Conservation (phyloP, 345 rosid genomes). For the Abelmoschus esculentus region DNA sequence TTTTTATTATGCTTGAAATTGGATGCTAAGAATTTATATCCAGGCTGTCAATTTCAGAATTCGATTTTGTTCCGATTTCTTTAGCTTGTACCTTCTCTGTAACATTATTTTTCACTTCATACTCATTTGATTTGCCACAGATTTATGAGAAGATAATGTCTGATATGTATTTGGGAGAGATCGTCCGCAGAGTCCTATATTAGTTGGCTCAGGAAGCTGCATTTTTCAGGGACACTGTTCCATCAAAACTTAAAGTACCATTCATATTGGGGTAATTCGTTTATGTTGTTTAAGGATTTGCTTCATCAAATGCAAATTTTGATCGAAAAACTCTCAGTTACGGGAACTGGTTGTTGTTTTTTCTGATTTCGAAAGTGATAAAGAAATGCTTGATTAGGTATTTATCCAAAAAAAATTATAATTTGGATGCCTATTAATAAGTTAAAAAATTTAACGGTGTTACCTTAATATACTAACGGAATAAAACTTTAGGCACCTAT, state of each 20-base stretch:
- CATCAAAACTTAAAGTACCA: conserved; percentile 54
- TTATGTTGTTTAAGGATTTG: background rate
- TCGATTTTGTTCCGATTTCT: background rate
- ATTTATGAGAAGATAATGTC: conserved; percentile 83
- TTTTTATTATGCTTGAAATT: too few species aligned
- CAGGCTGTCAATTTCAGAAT: conserved; percentile 50
- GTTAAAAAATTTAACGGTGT: too few species aligned
- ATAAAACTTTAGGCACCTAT: too few species aligned
- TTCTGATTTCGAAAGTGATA: too few species aligned
- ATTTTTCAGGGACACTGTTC: conserved; percentile 71
- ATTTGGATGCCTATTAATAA: too few species aligned
- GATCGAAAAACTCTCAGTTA: too few species aligned
- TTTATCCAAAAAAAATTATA: too few species aligned
- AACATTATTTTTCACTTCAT: background rate
- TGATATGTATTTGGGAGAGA: conserved; percentile 98
- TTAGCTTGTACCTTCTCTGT: background rate
- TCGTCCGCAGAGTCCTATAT: conserved; percentile 67
- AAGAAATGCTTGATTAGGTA: too few species aligned
- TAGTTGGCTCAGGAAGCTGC: conserved; percentile 86
- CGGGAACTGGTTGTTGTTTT: too few species aligned
- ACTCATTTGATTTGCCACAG: background rate
- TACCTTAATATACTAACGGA: too few species aligned
- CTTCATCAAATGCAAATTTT: too few species aligned
- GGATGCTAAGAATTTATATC: conserved; percentile 76
- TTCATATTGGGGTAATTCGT: conserved; percentile 54